These are phyloP conservation scores for Penicillium longicatenatum DNA, from an alignment of 495 filamentous ascomycete genomes.

Conservation along the genomic window DNA sequence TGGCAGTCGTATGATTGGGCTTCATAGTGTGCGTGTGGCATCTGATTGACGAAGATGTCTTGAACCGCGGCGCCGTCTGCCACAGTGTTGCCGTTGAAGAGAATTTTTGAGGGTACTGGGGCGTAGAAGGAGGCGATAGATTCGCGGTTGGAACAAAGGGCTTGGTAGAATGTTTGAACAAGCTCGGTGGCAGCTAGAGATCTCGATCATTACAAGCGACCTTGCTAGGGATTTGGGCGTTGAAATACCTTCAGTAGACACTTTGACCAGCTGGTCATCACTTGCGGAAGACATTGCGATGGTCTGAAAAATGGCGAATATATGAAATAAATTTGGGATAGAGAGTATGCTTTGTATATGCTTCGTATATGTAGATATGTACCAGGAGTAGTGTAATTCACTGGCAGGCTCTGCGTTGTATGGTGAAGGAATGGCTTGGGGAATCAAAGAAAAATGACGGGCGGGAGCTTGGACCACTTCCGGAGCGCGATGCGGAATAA, in stretches of 20 bases:
- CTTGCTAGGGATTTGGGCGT: neutral
- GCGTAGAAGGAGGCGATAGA: slow-evolving; percentile 61
- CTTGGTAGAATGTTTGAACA: slow-evolving; percentile 53
- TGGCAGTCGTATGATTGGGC: slow-evolving; percentile 71
- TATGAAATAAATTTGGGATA: neutral
- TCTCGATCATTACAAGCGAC: neutral
- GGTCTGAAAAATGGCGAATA: neutral
- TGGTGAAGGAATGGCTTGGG: slow-evolving; percentile 22
- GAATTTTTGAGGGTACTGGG: slow-evolving; percentile 52
- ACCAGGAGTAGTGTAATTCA: neutral
- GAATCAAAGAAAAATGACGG: slow-evolving; percentile 13
- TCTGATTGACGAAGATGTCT: slow-evolving; percentile 60
- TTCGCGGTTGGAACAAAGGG: slow-evolving; percentile 55
- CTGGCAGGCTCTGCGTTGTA: neutral
- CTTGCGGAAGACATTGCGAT: slow-evolving; percentile 40
- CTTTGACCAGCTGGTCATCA: slow-evolving; percentile 47
- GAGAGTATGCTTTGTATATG: neutral
- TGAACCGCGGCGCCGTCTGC: slow-evolving; percentile 58
- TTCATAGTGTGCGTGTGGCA: slow-evolving; percentile 63
- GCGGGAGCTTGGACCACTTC: slow-evolving; percentile 45
- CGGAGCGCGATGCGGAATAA: slow-evolving; percentile 32
- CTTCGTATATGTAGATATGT: neutral
- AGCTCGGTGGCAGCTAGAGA: slow-evolving; percentile 52
- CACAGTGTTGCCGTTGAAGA: slow-evolving; percentile 67
- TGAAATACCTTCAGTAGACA: slow-evolving; percentile 51